Conservation (phyloP, 2,329 filamentous ascomycete genomes). For the Penicillium concentricum region DNA sequence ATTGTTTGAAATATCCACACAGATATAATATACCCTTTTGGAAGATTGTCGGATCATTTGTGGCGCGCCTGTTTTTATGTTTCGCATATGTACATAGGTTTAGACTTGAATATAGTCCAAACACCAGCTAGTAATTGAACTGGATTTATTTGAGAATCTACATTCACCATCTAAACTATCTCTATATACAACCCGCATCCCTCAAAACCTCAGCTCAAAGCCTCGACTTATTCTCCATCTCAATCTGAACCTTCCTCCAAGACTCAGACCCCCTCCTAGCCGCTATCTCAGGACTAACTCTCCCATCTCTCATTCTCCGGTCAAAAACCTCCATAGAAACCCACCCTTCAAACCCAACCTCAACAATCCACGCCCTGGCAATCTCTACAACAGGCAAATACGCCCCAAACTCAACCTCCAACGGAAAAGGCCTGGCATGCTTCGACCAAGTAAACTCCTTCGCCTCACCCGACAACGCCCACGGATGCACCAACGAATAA, state of each 20-base stretch:
- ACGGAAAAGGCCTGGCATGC: constrained; percentile 33
- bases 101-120: constrained; percentile 6
- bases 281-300: background rate
- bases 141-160: background rate
- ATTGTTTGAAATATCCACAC: constrained; percentile 51
- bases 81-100: background rate
- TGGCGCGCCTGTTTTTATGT: background rate
- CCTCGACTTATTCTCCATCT: constrained; percentile 1
- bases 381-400: constrained; percentile 32
- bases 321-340: constrained; percentile 37
- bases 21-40: constrained; percentile 15
- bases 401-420: constrained; percentile 26
- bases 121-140: background rate
- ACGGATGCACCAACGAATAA: constrained; percentile 30
- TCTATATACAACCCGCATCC: background rate
- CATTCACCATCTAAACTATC: background rate
- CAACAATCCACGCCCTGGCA: constrained; percentile 28
- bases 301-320: constrained; percentile 8
- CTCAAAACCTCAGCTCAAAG: background rate
- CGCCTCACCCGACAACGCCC: constrained; percentile 30
- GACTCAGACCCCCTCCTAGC: constrained; percentile 15
- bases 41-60: background rate
- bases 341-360: constrained; percentile 32
- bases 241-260: constrained; percentile 20
- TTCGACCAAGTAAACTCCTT: constrained; percentile 32